Base-by-base conservation (phyloP, 2,329 filamentous ascomycete species). In the Pseudodiploospora longispora region DNA sequence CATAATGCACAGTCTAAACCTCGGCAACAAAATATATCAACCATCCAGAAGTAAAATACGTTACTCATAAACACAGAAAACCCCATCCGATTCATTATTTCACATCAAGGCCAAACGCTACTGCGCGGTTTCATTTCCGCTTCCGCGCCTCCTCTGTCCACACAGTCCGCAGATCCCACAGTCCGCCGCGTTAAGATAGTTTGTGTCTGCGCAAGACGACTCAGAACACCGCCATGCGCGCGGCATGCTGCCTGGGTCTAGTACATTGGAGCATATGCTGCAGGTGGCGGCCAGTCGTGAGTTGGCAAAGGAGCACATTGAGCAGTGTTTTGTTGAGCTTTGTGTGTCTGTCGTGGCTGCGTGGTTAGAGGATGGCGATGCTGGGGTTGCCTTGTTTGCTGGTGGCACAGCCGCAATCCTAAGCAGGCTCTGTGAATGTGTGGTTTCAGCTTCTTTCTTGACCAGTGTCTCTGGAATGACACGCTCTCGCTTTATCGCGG, bases 151-250 rank as follows among this genome's bases (percentile, higher is more conserved):
- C 51, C 61, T 67, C 52, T 62, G 63, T 12, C 81, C 82, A 57
- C 85, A 91, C 5, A 86, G 62, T 4, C 85, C 84, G 59, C 86
- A 91, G 1, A 80, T 59, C 6, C 80, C 82, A 50, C 72, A 79
- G 59, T 90, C 85, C 1, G 74, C 78, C 8, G 82, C 72, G 55
- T 90, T 91, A 42, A 82, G 56, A 58, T 87, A 91, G 19, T 55
- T 48, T 38, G 71, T 76, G 9, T 64, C 70, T 47, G 63, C 63
- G 58, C 86, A 91, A 3, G 64, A 51, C 4, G 60, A 56, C 50
- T 72, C 77, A 36, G 58, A 60, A 58, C 86, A 91, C 39, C 64
- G 64, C 86, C 87, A 91, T n/a, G 75, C 64, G 12, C 69, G 64
- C 0, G 72, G 64, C 37, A 82, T 69, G 40, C 72, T 71, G 1